Evolutionary conservation across 2,329 filamentous ascomycete species (phyloP).

Genomic region (Neodidymelliopsis sp.): DNA sequence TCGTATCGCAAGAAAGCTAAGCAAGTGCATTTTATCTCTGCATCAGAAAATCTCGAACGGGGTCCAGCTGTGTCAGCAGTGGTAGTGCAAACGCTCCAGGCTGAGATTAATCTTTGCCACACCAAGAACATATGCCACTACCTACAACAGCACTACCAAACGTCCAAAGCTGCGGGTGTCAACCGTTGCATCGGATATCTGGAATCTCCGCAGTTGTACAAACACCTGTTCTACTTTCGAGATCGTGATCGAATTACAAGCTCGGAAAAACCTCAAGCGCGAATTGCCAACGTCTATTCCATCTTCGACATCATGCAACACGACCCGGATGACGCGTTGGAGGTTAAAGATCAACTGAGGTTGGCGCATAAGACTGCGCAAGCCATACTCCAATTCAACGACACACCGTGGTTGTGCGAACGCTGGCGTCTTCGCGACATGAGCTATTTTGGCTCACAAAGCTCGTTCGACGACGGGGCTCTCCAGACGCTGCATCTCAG

Average conservation of each 20-base stretch:
- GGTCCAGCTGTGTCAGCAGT: background rate
- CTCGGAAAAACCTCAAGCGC: too few relatives aligned
- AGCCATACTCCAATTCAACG: slow-evolving; percentile 29
- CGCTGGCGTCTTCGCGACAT: slow-evolving; percentile 28
- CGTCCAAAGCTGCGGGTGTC: background rate
- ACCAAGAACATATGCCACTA: slow-evolving; percentile 34
- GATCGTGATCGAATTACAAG: slow-evolving; percentile 1
- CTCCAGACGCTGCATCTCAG: slow-evolving; percentile 32
- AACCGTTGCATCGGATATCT: slow-evolving; percentile 33
- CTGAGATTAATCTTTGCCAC: slow-evolving; percentile 30
- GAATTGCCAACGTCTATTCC: slow-evolving; percentile 1
- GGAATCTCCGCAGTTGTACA: slow-evolving; percentile 28
- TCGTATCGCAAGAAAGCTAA: slow-evolving; percentile 20
- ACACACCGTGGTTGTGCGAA: slow-evolving; percentile 31
- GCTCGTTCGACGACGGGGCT: slow-evolving; percentile 12
- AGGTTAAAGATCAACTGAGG: slow-evolving; percentile 24
- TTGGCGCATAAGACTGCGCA: slow-evolving; percentile 28
- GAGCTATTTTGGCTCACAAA: slow-evolving; percentile 22
- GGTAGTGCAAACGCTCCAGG: background rate
- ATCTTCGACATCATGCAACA: slow-evolving; percentile 23
- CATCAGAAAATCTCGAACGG: background rate
- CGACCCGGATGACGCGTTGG: slow-evolving; percentile 15
- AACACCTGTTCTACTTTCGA: slow-evolving; percentile 30
- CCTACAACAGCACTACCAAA: slow-evolving; percentile 22
- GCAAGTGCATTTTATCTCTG: slow-evolving; percentile 20